Evolutionary conservation across 176 grass and related monocot species (phyloP).

Genomic region (Poa pratensis): DNA sequence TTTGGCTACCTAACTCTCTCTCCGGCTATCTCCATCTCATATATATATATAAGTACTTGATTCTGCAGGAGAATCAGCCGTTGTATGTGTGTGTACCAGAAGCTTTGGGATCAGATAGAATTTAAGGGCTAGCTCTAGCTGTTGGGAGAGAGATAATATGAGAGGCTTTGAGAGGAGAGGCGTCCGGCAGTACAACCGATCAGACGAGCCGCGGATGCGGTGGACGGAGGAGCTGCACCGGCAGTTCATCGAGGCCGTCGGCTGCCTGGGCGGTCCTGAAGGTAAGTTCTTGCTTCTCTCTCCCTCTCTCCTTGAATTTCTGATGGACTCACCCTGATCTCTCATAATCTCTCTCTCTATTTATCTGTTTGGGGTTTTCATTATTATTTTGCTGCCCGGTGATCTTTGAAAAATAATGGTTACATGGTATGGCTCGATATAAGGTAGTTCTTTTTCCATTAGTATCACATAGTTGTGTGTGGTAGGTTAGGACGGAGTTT

Average conservation of each 20-base stretch:
- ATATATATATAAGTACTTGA: not conserved
- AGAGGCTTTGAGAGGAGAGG: slow-evolving; percentile 69
- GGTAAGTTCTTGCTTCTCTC: slow-evolving; percentile 50
- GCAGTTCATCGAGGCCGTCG: slow-evolving; percentile 72
- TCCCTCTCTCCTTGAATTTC: not conserved
- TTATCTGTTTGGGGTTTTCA: not conserved
- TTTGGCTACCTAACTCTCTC: slow-evolving; percentile 1
- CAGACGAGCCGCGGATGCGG: slow-evolving; percentile 71
- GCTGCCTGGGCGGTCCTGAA: slow-evolving; percentile 74
- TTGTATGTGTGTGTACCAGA: not conserved
- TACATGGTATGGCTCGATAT: not conserved
- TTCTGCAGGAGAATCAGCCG: not conserved
- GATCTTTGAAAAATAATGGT: not conserved
- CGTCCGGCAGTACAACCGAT: slow-evolving; percentile 86
- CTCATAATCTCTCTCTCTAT: not conserved
- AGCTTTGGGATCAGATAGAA: slow-evolving; percentile 33
- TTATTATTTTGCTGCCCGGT: not conserved
- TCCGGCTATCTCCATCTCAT: too few species aligned
- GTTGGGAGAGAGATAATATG: slow-evolving; percentile 32
- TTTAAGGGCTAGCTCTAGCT: slow-evolving; percentile 15
- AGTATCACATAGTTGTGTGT: not conserved
- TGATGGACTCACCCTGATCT: not conserved
- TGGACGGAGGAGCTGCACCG: slow-evolving; percentile 96
- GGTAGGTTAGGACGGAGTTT: not conserved
- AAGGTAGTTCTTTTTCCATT: not conserved